Evolutionary conservation across 83 land plant species (phyloP).

Genomic region (Larix sibirica): DNA sequence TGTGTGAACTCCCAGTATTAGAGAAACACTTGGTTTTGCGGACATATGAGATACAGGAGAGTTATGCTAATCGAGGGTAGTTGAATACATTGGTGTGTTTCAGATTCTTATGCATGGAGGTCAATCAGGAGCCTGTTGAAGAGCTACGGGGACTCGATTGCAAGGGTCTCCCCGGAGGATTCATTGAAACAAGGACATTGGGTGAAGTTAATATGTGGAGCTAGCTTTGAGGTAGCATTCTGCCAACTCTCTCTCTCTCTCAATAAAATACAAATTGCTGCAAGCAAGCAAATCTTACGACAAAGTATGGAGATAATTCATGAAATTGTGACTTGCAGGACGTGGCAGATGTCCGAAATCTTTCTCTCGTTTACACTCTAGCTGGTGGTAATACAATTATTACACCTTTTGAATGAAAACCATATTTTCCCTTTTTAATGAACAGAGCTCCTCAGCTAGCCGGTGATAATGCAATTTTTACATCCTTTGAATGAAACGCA

Average conservation of each 20-base stretch:
- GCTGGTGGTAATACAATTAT: conserved; percentile 69
- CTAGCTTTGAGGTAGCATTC: conserved; percentile 88
- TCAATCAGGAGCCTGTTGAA: too few relatives aligned
- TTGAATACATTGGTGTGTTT: too few relatives aligned
- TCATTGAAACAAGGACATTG: conserved; percentile 74
- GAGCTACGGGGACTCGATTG: neutral
- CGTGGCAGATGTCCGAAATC: conserved; percentile 85
- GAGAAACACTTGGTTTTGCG: too few relatives aligned
- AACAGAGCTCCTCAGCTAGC: conserved; percentile 31
- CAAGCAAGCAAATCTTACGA: neutral
- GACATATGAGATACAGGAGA: too few relatives aligned
- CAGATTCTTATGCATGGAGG: too few relatives aligned
- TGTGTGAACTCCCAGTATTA: too few relatives aligned
- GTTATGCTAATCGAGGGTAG: too few relatives aligned
- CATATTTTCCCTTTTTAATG: too few relatives aligned
- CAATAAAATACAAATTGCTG: neutral
- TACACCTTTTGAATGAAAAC: too few relatives aligned
- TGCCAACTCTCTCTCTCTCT: neutral
- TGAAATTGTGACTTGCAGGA: conserved; percentile 55
- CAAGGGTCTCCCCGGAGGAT: neutral
- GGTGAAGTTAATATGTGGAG: conserved; percentile 98
- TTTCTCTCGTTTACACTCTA: conserved; percentile 90
- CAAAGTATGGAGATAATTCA: neutral
- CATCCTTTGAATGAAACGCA: too few relatives aligned
- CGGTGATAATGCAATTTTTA: conserved; percentile 54